These are phyloP conservation scores for Penicillium simplicissimum DNA, from an alignment of 495 filamentous ascomycete species.

Conservation along the genomic window DNA sequence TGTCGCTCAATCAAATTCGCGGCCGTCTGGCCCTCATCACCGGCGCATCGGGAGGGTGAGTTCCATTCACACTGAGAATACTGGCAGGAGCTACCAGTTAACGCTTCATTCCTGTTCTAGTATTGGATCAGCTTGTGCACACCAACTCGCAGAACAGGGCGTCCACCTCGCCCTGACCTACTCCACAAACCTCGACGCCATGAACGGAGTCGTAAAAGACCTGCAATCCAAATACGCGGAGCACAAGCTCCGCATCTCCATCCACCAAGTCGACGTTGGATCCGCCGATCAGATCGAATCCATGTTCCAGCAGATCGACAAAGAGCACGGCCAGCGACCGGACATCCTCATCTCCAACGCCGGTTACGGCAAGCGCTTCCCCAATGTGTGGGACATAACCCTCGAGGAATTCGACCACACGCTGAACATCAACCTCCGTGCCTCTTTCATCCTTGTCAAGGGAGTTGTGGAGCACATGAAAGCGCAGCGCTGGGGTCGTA, in stretches of 20 bases:
- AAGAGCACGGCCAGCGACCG: conserved; percentile 52
- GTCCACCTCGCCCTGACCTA: conserved; percentile 63
- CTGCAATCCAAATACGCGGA: conserved; percentile 33
- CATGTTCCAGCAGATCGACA: conserved; percentile 54
- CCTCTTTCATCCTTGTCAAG: conserved; percentile 66
- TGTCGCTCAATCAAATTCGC: conserved; percentile 52
- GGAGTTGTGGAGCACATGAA: conserved; percentile 66
- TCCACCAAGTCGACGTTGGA: conserved; percentile 58
- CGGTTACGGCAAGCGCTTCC: conserved; percentile 52
- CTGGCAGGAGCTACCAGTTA: neutral
- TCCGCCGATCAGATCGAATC: conserved; percentile 49
- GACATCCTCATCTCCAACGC: conserved; percentile 66
- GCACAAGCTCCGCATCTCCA: conserved; percentile 47
- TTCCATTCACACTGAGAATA: neutral
- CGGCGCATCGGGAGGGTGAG: conserved; percentile 65
- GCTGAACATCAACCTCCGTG: conserved; percentile 63
- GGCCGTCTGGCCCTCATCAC: conserved; percentile 65
- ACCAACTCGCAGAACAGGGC: conserved; percentile 53
- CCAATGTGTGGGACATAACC: conserved; percentile 51
- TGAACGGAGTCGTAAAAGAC: conserved; percentile 48
- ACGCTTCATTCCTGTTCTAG: conserved; percentile 28
- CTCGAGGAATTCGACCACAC: conserved; percentile 69
- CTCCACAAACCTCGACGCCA: conserved; percentile 48
- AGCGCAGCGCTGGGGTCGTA: conserved; percentile 61
- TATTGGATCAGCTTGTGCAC: conserved; percentile 62